phyloP scores from a whole-genome alignment of 805 yeast species.

The Maudiozyma turicensis region DNA sequence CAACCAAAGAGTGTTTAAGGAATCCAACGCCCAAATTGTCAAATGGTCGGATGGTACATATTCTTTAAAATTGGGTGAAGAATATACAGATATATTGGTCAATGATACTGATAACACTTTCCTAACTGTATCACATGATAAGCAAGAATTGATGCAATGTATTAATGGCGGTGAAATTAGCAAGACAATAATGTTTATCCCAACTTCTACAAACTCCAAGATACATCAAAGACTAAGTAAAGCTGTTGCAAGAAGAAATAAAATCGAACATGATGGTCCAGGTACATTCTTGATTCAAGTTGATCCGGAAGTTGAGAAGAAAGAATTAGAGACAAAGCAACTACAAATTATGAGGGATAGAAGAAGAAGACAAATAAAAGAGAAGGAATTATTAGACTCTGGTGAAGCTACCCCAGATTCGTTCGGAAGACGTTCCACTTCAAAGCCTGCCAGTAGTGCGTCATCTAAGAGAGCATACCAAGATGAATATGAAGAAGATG shows the following conservation, averaged over 20 bases:
- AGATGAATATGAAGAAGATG: slow-evolving; percentile 29
- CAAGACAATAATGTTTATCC: slow-evolving; percentile 66
- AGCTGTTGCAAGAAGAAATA: slow-evolving; percentile 40
- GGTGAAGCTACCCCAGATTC: slow-evolving; percentile 8
- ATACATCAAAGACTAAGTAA: slow-evolving; percentile 74
- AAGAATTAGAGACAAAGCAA: slow-evolving; percentile 57
- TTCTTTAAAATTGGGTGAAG: slow-evolving; percentile 80
- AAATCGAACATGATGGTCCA: slow-evolving; percentile 29
- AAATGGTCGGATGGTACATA: slow-evolving; percentile 92
- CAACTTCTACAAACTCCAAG: slow-evolving; percentile 80
- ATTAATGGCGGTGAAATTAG: slow-evolving; percentile 57
- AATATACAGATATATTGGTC: slow-evolving; percentile 67
- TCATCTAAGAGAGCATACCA: slow-evolving; percentile 10
- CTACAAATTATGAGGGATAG: slow-evolving; percentile 56
- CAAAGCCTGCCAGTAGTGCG: slow-evolving; percentile 4
- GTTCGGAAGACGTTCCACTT: slow-evolving; percentile 11
- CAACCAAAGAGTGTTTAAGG: slow-evolving; percentile 63
- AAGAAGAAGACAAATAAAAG: slow-evolving; percentile 47
- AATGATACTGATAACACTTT: slow-evolving; percentile 62
- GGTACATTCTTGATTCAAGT: slow-evolving; percentile 34
- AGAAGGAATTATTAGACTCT: slow-evolving; percentile 37
- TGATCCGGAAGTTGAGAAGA: slow-evolving; percentile 65
- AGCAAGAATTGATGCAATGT: slow-evolving; percentile 51
- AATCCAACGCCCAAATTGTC: slow-evolving; percentile 80
- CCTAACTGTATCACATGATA: slow-evolving; percentile 60